phyloP scores from a whole-genome alignment of 805 yeast species.

The Kazachstania viticola region DNA sequence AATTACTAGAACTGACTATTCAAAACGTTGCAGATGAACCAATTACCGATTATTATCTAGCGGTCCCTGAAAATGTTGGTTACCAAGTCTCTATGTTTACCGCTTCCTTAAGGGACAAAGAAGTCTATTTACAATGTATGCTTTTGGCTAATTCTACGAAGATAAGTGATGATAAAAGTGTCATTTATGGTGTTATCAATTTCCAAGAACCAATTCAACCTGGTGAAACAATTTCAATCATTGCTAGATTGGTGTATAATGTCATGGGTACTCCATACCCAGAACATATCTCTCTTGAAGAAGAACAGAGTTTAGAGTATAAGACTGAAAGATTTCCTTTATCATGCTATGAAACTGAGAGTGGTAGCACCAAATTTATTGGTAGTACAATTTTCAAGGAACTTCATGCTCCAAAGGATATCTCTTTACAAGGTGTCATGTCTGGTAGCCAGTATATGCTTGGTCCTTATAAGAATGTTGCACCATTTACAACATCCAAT shows the following conservation, averaged over 20 bases:
- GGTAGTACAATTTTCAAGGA: conserved; percentile 19
- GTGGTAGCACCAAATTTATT: conserved; percentile 32
- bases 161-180: conserved; percentile 16
- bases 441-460: conserved; percentile 22
- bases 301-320: conserved; percentile 47
- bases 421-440: conserved; percentile 28
- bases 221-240: conserved; percentile 38
- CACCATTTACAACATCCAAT: conserved; percentile 33
- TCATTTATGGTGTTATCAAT: conserved; percentile 35
- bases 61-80: conserved; percentile 39
- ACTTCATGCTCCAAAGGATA: conserved; percentile 11
- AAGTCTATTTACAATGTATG: conserved; percentile 18
- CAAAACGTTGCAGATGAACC: conserved; percentile 50
- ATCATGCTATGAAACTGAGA: conserved; percentile 52
- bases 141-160: conserved; percentile 16
- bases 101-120: conserved; percentile 25
- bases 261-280: conserved; percentile 52
- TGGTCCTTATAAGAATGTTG: conserved; percentile 41
- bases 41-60: conserved; percentile 41
- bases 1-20: conserved; percentile 41
- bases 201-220: conserved; percentile 63
- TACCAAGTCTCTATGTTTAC: conserved; percentile 36
- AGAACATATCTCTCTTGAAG: conserved; percentile 43
- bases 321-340: conserved; percentile 44
- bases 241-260: conserved; percentile 38